Evolutionary conservation across 2,329 filamentous ascomycete species (phyloP).

Genomic region (Balansia obtecta): DNA sequence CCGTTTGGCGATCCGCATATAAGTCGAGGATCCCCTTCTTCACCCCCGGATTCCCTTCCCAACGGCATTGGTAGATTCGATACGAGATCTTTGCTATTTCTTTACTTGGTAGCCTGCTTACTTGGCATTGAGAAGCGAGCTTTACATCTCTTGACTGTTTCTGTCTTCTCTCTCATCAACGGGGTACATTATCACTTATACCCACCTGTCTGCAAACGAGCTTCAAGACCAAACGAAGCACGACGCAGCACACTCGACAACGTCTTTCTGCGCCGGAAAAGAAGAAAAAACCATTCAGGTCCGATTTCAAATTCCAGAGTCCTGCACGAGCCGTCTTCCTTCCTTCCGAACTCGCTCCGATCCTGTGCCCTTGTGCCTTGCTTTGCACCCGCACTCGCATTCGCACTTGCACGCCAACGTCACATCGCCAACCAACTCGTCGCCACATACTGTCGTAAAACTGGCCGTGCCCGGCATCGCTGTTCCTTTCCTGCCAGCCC

Average conservation of each 20-base stretch:
- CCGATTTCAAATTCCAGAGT: no score
- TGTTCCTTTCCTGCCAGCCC: no score
- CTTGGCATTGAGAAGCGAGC: neutral
- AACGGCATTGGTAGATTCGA: neutral
- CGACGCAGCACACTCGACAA: no score
- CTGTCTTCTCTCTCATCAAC: neutral
- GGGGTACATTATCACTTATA: no score
- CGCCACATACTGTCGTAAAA: neutral
- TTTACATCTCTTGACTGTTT: neutral
- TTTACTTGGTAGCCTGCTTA: neutral
- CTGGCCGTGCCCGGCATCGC: neutral
- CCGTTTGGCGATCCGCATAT: neutral
- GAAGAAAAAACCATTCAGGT: neutral
- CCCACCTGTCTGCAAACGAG: neutral
- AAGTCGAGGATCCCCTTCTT: neutral
- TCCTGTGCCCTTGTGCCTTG: neutral
- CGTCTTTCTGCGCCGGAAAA: neutral
- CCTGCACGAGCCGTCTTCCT: no score
- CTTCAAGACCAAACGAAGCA: no score
- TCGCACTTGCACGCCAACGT: neutral
- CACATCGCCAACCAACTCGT: neutral
- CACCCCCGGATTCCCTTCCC: neutral
- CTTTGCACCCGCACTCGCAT: neutral
- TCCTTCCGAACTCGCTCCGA: neutral
- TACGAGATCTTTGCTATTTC: neutral